phyloP scores from a whole-genome alignment of 176 grass and related monocot species.

The Eragrostis nindensis region DNA sequence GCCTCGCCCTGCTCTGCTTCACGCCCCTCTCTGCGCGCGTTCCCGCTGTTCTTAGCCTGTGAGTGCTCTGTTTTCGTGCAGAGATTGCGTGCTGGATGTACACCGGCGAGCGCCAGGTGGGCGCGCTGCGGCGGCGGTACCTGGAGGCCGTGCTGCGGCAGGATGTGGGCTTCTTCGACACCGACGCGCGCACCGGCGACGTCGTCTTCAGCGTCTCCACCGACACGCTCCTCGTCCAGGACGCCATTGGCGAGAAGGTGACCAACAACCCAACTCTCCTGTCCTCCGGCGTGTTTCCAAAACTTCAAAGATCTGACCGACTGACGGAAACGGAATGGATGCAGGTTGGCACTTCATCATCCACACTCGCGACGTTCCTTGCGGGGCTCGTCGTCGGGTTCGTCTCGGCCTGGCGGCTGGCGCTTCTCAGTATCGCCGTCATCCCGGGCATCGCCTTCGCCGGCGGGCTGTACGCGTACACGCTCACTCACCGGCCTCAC shows the following conservation, averaged over 20 bases:
- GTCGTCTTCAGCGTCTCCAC: slow-evolving; percentile 88
- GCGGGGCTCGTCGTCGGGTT: slow-evolving; percentile 84
- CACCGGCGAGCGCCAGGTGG: slow-evolving; percentile 92
- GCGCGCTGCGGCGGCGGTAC: slow-evolving; percentile 74
- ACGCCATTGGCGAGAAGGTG: slow-evolving; percentile 99
- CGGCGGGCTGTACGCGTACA: slow-evolving; percentile 81
- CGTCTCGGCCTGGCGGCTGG: slow-evolving; percentile 83
- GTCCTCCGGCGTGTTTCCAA: background rate
- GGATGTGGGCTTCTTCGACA: slow-evolving; percentile 97
- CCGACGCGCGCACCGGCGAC: slow-evolving; percentile 87
- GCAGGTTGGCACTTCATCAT: slow-evolving; percentile 96
- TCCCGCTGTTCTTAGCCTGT: background rate
- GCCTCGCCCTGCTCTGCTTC: background rate
- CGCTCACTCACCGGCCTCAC: slow-evolving; percentile 72
- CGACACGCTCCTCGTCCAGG: slow-evolving; percentile 92
- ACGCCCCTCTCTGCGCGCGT: background rate
- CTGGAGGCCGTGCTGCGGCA: slow-evolving; percentile 85
- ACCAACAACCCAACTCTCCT: background rate
- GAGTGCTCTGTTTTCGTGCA: slow-evolving; percentile 42
- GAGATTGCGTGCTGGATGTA: slow-evolving; percentile 99
- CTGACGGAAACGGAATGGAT: background rate
- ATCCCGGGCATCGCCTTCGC: slow-evolving; percentile 89
- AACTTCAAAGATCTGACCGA: background rate
- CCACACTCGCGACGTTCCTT: slow-evolving; percentile 89
- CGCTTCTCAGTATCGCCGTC: slow-evolving; percentile 87